These are phyloP conservation scores for Fusarium floridanum DNA, from an alignment of 2,329 filamentous ascomycete species.

Conservation along the genomic window DNA sequence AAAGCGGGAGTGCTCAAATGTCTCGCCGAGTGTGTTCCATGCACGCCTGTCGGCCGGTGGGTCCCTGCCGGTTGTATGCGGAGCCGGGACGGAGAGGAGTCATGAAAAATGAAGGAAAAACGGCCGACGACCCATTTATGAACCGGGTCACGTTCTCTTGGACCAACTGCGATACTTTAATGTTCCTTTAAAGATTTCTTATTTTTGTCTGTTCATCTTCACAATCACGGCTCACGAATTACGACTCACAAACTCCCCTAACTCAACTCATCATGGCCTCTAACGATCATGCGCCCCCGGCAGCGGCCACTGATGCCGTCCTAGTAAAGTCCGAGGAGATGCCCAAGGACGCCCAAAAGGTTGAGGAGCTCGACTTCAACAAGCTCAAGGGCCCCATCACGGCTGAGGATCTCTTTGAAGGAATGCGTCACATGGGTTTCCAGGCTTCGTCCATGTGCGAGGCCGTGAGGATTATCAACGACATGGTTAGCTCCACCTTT, in stretches of 20 bases:
- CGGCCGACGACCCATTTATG: background rate
- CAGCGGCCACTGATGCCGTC: conserved; percentile 81
- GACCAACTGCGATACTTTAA: background rate
- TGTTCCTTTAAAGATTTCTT: background rate
- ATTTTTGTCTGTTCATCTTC: conserved; percentile 2
- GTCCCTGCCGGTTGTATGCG: conserved; percentile 30
- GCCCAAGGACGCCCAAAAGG: conserved; percentile 81
- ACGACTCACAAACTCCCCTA: conserved; percentile 1
- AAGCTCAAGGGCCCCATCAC: conserved; percentile 82
- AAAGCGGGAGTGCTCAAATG: conserved; percentile 14
- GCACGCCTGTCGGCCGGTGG: conserved; percentile 27
- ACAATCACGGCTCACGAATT: conserved; percentile 16
- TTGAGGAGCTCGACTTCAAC: conserved; percentile 94
- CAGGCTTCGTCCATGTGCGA: conserved; percentile 80
- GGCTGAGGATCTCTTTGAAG: conserved; percentile 83
- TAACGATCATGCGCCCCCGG: conserved; percentile 61
- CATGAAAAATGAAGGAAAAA: conserved; percentile 25
- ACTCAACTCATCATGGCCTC: conserved; percentile 47
- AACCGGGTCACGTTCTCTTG: background rate
- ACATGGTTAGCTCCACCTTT: conserved; percentile 77
- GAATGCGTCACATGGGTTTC: conserved; percentile 88
- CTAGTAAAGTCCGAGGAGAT: conserved; percentile 87
- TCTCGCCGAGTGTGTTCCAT: conserved; percentile 20
- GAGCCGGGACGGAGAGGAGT: conserved; percentile 40
- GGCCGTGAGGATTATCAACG: conserved; percentile 91